Evolutionary conservation across 176 grass and related monocot species (phyloP), one percentile per base, ranked within the genome.

Genomic region (Triticum dicoccoides): DNA sequence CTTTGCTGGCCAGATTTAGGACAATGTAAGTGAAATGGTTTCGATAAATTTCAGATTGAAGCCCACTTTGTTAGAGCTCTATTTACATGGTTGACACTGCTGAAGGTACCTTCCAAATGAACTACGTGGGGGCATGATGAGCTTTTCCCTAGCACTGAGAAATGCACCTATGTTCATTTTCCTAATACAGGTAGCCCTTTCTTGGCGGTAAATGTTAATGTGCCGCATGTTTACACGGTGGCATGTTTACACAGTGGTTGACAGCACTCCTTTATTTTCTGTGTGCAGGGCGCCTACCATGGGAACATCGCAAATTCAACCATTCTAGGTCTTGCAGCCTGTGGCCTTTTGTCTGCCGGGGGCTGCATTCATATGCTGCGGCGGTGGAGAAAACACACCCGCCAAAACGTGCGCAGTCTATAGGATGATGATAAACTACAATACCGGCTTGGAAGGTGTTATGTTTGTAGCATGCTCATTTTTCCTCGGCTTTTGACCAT

Each of bases 51-150:
- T 27, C 27, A 27, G 27, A 27, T 27, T 27, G 27, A 27, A 27
- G 27, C 27, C 27, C 27, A 27, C 27, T 27, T 27, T 27, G 2
- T 8, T 24, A 8, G 7, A 27, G 49, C 44, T 47, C 64, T 76
- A 42, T 73, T 91, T 84, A 81, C 61, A 79, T 56, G 9, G 32
- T 37, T 86, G 78, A 21, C 42, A 70, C 69, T 78, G 69, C 61
- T 92, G 61, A 69, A 99, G 97, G 92, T 96, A 96, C 87, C 52
- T 99, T 33, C 94, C 97, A 61, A 99, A 96, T 65, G 97, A 99
- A 69, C 78, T 99, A 39, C 97, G 97, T 78, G 92, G 97, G 20
- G 97, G 97, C 80, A 99, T 99, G 97, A 94, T 99, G 88, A 93
- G 90, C 61, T 92, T 93, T 69, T 99, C 92, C 3, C 27, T 92